Conservation (phyloP, 2,329 filamentous ascomycete genomes). For the Trichocomaceae sp. region DNA sequence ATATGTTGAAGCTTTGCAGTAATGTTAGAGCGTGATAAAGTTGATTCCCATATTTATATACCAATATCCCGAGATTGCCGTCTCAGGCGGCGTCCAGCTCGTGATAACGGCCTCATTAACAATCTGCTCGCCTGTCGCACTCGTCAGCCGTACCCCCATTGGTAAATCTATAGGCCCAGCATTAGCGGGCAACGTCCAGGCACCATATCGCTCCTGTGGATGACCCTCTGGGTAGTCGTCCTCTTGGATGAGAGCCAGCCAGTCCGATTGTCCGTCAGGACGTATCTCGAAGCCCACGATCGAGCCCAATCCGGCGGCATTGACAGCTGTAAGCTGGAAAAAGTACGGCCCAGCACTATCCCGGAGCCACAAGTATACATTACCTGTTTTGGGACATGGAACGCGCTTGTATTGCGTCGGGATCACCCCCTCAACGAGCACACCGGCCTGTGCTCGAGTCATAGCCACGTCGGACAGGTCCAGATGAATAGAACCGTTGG, state of each 20-base stretch:
- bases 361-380: slow-evolving; percentile 7
- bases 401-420: slow-evolving; percentile 7
- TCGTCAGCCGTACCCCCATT: slow-evolving; percentile 3
- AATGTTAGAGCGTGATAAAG: background rate
- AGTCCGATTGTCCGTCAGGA: slow-evolving; percentile 2
- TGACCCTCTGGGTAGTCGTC: slow-evolving; percentile 5
- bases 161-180: background rate
- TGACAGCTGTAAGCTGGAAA: slow-evolving; percentile 8
- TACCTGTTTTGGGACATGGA: slow-evolving; percentile 5
- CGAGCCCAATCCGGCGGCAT: slow-evolving; percentile 1
- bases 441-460: slow-evolving; percentile 4
- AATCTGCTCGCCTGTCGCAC: slow-evolving; percentile 7
- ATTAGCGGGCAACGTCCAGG: slow-evolving; percentile 1
- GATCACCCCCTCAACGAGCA: slow-evolving; percentile 2
- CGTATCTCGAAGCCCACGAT: slow-evolving; percentile 7
- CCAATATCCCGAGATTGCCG: slow-evolving; percentile 3
- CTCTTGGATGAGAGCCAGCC: slow-evolving; percentile 4
- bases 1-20: too few relatives aligned
- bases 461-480: slow-evolving; percentile 5
- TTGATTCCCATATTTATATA: slow-evolving; percentile 6
- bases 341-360: slow-evolving; percentile 3
- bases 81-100: slow-evolving; percentile 3
- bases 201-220: slow-evolving; percentile 8
- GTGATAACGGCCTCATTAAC: slow-evolving; percentile 4
- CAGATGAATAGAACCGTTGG: slow-evolving; percentile 3